These are phyloP conservation scores for Amanita phalloides DNA, from an alignment of 768 basidiomycete genomes.

Conservation along the genomic window DNA sequence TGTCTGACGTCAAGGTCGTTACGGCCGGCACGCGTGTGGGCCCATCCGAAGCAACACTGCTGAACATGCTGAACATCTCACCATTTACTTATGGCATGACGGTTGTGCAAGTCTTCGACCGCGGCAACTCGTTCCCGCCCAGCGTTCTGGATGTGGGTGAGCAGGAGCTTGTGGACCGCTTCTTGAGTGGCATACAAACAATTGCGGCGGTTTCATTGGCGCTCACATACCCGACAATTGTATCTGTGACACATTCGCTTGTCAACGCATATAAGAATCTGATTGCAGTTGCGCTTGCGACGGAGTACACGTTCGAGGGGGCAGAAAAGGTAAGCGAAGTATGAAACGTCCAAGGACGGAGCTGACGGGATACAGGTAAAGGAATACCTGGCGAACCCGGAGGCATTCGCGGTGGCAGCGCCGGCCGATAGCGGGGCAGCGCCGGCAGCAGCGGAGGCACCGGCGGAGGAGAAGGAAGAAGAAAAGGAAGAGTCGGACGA, in stretches of 20 bases:
- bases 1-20: constrained; percentile 94
- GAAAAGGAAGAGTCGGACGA: constrained; percentile 83
- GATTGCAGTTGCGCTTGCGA: constrained; percentile 76
- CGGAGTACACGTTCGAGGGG: constrained; percentile 92
- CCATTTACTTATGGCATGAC: constrained; percentile 99
- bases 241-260: constrained; percentile 87
- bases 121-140: constrained; percentile 86
- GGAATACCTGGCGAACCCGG: constrained; percentile 95
- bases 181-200: constrained; percentile 89
- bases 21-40: constrained; percentile 89
- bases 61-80: constrained; percentile 99
- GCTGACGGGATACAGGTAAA: constrained; percentile 52
- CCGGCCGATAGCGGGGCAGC: constrained; percentile 46
- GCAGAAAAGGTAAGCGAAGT: constrained; percentile 68
- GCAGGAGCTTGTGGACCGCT: constrained; percentile 81
- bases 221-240: constrained; percentile 91
- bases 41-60: constrained; percentile 90
- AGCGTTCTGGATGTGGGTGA: constrained; percentile 90
- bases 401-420: constrained; percentile 86
- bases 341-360: constrained; percentile 5
- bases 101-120: constrained; percentile 93
- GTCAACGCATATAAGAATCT: constrained; percentile 99
- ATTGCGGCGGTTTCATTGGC: constrained; percentile 95
- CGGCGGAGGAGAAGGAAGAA: constrained; percentile 66
- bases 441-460: constrained; percentile 46